Conservation (phyloP, 768 basidiomycete species). For the Erythrobasidium yunnanense region DNA sequence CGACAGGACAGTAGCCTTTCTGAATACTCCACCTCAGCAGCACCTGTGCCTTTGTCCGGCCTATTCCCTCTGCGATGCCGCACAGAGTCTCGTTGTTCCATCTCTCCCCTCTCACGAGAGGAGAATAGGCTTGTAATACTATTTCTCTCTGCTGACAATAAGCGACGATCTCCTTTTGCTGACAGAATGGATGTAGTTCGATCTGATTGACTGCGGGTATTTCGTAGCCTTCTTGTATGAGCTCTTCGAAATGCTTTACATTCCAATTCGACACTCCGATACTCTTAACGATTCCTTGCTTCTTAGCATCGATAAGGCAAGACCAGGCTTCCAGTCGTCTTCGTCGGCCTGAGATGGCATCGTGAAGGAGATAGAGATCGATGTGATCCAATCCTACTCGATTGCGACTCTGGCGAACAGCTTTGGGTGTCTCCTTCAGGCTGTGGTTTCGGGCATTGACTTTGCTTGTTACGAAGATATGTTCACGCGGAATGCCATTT, state of each 20-base stretch:
- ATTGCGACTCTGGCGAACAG: background rate
- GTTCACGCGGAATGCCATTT: background rate
- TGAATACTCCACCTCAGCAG: constrained; percentile 16
- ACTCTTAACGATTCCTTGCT: background rate
- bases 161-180: constrained; percentile 15
- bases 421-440: constrained; percentile 18
- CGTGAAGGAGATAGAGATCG: constrained; percentile 26
- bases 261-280: constrained; percentile 21
- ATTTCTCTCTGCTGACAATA: background rate
- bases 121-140: constrained; percentile 18
- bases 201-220: constrained; percentile 24
- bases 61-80: background rate
- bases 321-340: constrained; percentile 3
- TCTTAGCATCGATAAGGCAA: background rate
- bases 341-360: constrained; percentile 20
- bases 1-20: constrained; percentile 3
- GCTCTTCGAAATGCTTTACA: constrained; percentile 14
- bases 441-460: constrained; percentile 6
- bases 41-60: constrained; percentile 9
- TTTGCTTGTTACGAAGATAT: constrained; percentile 7
- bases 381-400: constrained; percentile 6
- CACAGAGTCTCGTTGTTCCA: background rate
- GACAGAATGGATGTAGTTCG: constrained; percentile 23
- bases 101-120: constrained; percentile 16
- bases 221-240: background rate